Base-by-base conservation (phyloP, 768 basidiomycete genomes). In the Boletus reticulatus region DNA sequence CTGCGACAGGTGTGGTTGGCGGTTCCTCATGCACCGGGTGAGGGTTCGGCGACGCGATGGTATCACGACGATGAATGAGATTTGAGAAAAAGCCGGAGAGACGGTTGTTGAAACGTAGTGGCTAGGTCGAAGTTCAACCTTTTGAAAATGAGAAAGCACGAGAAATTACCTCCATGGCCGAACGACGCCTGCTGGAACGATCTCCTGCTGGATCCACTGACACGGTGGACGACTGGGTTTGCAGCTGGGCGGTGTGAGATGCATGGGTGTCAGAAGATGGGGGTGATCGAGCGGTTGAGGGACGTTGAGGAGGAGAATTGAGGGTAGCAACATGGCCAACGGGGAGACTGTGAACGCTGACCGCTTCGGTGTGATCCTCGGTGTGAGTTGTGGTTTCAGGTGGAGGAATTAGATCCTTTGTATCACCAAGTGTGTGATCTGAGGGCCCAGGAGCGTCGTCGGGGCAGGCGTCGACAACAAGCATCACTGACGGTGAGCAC, bases 41-140 rank as follows among this genome's bases (percentile, higher is more conserved):
- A 13, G 73, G 53, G 16, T 50, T 54, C 29, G 69, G 39, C 1
- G 58, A 54, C 4, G 74, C 64, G 14, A 70, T 60, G 39, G 71
- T 73, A 50, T 91, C 87, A 47, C 87, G 80, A 53, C 90, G 83
- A 65, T 88, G 84, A 7, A 93, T 88, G 55, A 93, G 78, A 62
- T 82, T 84, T 16, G 82, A 86, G 68, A 92, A 85, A 72, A 93
- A 93, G n/a, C 91, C 91, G 24, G 92, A 93, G 31, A 93, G 76
- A 29, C 91, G 80, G 66, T 85, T 90, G 27, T 86, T 79, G 38
- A 85, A 74, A 53, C 89, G 85, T 56, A 72, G 70, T 80, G 86
- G 67, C 62, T 64, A 64, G 46, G 53, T 36, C 37, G 16, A 53
- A 47, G 20, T 10, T 58, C 17, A 60, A 57, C 50, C 47, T 45